Base-by-base conservation (phyloP, 2,329 filamentous ascomycete species). In the Laburnicola sp. region DNA sequence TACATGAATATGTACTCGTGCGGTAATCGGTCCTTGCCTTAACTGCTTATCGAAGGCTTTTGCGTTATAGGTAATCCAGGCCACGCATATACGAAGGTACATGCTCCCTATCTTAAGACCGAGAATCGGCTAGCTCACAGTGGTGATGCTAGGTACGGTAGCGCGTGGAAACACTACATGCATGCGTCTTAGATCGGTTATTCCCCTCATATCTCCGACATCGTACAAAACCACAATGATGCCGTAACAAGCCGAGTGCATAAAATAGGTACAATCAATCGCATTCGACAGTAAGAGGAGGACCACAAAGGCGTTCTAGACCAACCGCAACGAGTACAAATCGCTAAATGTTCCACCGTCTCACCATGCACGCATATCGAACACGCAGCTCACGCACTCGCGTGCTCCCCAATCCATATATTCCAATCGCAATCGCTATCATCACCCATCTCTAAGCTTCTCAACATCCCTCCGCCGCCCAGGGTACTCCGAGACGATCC, bases 401-500 rank as follows among this genome's bases (percentile, higher is more conserved):
- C 37, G 36, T 34, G 7, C 1, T 42, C 16, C 6, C 27, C 8
- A 16, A 22, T 10, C 27, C 5, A n/a, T 9, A 32, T 42, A 26
- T 35, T 37, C 21, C 9, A 9, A 21, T 21, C 46, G 21, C 7
- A 35, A 31, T 22, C 30, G 27, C 3, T 16, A 28, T 28, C 6
- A 26, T 8, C 16, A 21, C 10, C 16, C 28, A 21, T 30, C 6
- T 23, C 16, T 16, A n/a, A 21, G 48, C 10, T 71, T 74, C 38
- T 72, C 70, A 0, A 62, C 60, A 4, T 67, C 69, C 5, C 42
- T 60, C 7, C 52, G 58, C 36, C 61, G 56, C 41, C 73, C 72
- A 55, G 74, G 73, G 31, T 86, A 86, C 69, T 79, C 80, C 43
- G 80, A 86, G 61, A 88, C 86, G 0, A 80, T 88, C 30, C 74